These are phyloP conservation scores for Pinus taeda DNA, from an alignment of 75 land plant genomes.

Conservation along the genomic window DNA sequence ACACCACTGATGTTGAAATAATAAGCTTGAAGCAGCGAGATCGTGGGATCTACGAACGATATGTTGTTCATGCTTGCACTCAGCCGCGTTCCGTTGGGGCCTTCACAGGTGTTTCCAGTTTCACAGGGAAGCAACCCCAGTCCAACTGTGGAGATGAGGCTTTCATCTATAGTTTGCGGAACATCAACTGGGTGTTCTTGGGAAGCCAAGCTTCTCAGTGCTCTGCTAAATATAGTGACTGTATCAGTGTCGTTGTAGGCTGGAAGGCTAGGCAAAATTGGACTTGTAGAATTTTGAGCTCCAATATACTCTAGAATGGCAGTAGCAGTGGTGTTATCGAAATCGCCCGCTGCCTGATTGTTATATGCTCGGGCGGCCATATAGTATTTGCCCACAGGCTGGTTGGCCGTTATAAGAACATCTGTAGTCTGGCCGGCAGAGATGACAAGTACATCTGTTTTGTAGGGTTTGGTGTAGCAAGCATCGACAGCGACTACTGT, in stretches of 20 bases:
- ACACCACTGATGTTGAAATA: conserved; percentile 13
- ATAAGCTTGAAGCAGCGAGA: conserved; percentile 29
- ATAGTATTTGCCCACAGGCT: conserved; percentile 20
- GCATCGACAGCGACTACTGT: conserved; percentile 47
- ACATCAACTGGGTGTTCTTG: neutral
- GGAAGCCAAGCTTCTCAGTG: conserved; percentile 36
- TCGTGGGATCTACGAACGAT: conserved; percentile 17
- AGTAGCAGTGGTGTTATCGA: conserved; percentile 34
- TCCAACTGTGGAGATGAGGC: conserved; percentile 62
- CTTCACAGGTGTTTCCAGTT: conserved; percentile 5
- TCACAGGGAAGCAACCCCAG: conserved; percentile 21
- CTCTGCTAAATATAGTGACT: conserved; percentile 21
- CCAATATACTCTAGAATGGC: conserved; percentile 20
- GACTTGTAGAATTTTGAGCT: neutral
- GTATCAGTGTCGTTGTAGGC: conserved; percentile 38
- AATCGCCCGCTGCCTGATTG: conserved; percentile 12
- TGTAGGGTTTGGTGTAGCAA: conserved; percentile 4
- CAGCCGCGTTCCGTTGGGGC: conserved; percentile 7
- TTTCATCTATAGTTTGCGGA: conserved; percentile 13
- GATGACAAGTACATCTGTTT: no score
- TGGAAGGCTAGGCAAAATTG: conserved; percentile 23
- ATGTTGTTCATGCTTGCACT: conserved; percentile 24
- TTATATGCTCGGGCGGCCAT: conserved; percentile 25
- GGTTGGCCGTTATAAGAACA: conserved; percentile 35
- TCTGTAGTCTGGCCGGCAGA: conserved; percentile 21